Conservation (phyloP, 1,139 yeast species). For the Scheffersomyces stambukii region DNA sequence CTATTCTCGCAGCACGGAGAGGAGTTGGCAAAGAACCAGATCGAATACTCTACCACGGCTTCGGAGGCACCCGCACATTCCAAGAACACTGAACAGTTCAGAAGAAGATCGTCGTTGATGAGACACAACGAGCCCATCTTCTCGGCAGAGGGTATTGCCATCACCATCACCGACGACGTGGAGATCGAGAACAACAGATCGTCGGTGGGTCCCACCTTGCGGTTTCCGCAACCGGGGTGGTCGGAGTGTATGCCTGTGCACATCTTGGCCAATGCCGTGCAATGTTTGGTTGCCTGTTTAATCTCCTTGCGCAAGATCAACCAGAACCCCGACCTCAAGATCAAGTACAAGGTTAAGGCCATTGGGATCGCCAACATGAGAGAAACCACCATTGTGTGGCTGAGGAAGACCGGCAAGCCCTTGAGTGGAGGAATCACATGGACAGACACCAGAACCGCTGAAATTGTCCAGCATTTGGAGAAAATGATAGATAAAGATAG, state of each 20-base stretch:
- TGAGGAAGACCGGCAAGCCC: slow-evolving; percentile 77
- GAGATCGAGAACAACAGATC: slow-evolving; percentile 58
- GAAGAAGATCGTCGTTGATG: slow-evolving; percentile 47
- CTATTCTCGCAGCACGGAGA: slow-evolving; percentile 69
- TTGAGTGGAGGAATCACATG: slow-evolving; percentile 88
- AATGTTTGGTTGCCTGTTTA: slow-evolving; percentile 66
- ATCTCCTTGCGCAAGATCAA: slow-evolving; percentile 55
- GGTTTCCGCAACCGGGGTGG: slow-evolving; percentile 85
- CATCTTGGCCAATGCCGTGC: slow-evolving; percentile 76
- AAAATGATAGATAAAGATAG: slow-evolving; percentile 55
- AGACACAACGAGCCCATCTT: slow-evolving; percentile 57
- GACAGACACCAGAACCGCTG: slow-evolving; percentile 89
- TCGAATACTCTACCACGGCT: slow-evolving; percentile 80
- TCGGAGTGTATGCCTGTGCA: slow-evolving; percentile 92
- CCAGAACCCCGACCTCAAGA: slow-evolving; percentile 44
- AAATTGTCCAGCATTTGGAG: slow-evolving; percentile 63
- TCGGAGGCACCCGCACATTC: slow-evolving; percentile 47
- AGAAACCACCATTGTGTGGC: slow-evolving; percentile 92
- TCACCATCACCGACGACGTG: slow-evolving; percentile 52
- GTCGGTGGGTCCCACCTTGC: slow-evolving; percentile 62
- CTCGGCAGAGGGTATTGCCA: slow-evolving; percentile 72
- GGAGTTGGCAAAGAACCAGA: slow-evolving; percentile 84
- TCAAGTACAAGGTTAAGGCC: slow-evolving; percentile 54
- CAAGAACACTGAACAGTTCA: slow-evolving; percentile 44
- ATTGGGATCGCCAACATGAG: slow-evolving; percentile 94